These are phyloP conservation scores for Mycena filopes DNA, from an alignment of 768 basidiomycete species.

Conservation along the genomic window DNA sequence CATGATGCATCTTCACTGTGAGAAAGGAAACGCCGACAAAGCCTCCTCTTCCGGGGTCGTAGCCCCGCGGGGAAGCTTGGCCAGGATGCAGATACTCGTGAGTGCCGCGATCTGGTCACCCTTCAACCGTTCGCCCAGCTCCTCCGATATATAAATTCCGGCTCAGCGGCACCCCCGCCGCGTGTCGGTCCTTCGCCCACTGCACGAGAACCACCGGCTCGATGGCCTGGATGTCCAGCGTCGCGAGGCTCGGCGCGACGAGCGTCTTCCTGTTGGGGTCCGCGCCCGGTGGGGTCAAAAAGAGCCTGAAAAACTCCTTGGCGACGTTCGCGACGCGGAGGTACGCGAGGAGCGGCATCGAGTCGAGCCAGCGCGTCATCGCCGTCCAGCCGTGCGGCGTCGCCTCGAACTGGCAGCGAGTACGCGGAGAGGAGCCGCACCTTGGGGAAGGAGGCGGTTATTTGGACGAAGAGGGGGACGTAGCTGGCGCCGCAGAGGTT, in stretches of 20 bases:
- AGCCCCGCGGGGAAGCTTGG: conserved; percentile 40
- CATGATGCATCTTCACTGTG: too few species aligned
- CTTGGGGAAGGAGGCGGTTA: conserved; percentile 60
- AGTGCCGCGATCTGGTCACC: conserved; percentile 40
- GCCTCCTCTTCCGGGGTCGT: conserved; percentile 57
- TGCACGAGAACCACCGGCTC: conserved; percentile 42
- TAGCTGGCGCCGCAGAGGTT: conserved; percentile 62
- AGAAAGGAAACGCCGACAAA: neutral
- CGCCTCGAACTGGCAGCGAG: conserved; percentile 50
- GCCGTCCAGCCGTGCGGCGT: conserved; percentile 36
- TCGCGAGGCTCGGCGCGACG: conserved; percentile 57
- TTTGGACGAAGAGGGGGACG: conserved; percentile 51
- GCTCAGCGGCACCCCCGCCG: conserved; percentile 54
- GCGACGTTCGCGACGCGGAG: conserved; percentile 53
- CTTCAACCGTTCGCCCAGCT: conserved; percentile 36
- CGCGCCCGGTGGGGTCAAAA: conserved; percentile 46
- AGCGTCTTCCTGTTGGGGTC: conserved; percentile 32
- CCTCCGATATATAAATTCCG: conserved; percentile 57
- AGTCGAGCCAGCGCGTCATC: conserved; percentile 45
- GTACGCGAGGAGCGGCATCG: conserved; percentile 29
- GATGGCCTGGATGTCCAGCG: conserved; percentile 56
- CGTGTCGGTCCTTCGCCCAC: conserved; percentile 50
- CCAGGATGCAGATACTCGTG: conserved; percentile 40
- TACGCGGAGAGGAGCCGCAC: conserved; percentile 66
- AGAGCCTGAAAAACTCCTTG: conserved; percentile 53